Evolutionary conservation across 176 grass and related monocot genomes (phyloP).

Genomic region (Alopecurus myosuroides): DNA sequence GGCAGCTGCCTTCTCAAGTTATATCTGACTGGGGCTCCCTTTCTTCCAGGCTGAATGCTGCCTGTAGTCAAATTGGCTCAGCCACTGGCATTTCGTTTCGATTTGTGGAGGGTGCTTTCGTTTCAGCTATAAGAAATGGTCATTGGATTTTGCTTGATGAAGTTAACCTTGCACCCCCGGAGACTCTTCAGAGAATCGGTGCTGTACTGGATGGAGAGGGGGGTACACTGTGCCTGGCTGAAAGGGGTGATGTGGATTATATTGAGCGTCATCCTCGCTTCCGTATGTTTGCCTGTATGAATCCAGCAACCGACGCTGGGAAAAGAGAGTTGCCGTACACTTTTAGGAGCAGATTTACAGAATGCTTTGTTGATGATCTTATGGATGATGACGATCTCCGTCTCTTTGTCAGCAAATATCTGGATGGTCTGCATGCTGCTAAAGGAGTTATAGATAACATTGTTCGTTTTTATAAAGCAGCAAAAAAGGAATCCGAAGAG

Average conservation of each 20-base stretch:
- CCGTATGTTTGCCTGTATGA: conserved; percentile 95
- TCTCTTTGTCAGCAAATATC: conserved; percentile 81
- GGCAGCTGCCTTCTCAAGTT: conserved; percentile 40
- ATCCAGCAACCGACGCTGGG: conserved; percentile 94
- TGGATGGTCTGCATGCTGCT: conserved; percentile 46
- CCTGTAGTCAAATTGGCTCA: conserved; percentile 50
- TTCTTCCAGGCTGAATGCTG: conserved; percentile 43
- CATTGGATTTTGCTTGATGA: conserved; percentile 99
- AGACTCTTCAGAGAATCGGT: conserved; percentile 96
- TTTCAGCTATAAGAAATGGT: conserved; percentile 82
- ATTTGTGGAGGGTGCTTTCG: conserved; percentile 92
- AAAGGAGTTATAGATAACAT: conserved; percentile 55
- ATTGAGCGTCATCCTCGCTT: conserved; percentile 76
- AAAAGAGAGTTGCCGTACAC: conserved; percentile 81
- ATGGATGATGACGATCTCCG: conserved; percentile 76
- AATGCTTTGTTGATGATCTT: conserved; percentile 95
- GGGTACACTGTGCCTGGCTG: conserved; percentile 83
- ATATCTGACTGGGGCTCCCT: conserved; percentile 64
- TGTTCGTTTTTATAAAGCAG: conserved; percentile 74
- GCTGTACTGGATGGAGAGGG: conserved; percentile 77
- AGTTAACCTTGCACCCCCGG: conserved; percentile 91
- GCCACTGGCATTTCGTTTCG: conserved; percentile 61
- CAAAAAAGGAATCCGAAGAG: conserved; percentile 76
- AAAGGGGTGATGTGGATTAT: conserved; percentile 89
- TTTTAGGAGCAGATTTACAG: conserved; percentile 91